Conservation (phyloP, 768 basidiomycete genomes). For the Xerocomus brunneocitrinus region DNA sequence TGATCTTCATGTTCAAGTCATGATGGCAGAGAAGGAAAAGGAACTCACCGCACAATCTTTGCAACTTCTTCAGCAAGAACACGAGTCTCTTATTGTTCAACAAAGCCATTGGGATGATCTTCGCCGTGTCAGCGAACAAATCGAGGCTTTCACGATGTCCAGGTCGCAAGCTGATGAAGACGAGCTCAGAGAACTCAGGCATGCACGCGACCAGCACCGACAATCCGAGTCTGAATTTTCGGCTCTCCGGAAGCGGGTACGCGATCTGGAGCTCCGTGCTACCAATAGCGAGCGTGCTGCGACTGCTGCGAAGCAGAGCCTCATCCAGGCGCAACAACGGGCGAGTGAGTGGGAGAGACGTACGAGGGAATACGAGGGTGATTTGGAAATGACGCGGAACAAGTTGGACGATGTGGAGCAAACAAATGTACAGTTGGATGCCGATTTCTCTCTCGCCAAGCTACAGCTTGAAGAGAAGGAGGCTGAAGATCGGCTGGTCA, state of each 20-base stretch:
- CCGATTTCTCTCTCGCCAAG: slow-evolving; percentile 62
- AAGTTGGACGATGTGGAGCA: slow-evolving; percentile 67
- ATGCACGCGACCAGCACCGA: slow-evolving; percentile 53
- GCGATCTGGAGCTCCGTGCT: slow-evolving; percentile 63
- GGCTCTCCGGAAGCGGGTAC: slow-evolving; percentile 64
- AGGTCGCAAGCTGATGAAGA: slow-evolving; percentile 64
- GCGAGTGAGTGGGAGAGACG: slow-evolving; percentile 79
- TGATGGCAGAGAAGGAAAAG: slow-evolving; percentile 58
- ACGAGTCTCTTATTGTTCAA: slow-evolving; percentile 55
- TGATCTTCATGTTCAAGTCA: slow-evolving; percentile 54
- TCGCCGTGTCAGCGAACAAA: slow-evolving; percentile 64
- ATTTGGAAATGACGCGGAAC: slow-evolving; percentile 55
- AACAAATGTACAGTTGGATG: slow-evolving; percentile 58
- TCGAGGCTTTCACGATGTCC: slow-evolving; percentile 59
- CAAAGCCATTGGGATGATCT: slow-evolving; percentile 79
- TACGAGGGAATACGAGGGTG: slow-evolving; percentile 63
- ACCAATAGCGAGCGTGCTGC: slow-evolving; percentile 59
- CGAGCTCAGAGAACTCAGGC: slow-evolving; percentile 67
- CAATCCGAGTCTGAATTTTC: slow-evolving; percentile 64
- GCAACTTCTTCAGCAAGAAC: slow-evolving; percentile 51
- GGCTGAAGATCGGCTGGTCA: slow-evolving; percentile 59
- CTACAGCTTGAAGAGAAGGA: slow-evolving; percentile 75
- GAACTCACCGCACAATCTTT: slow-evolving; percentile 51
- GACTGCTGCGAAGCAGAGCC: slow-evolving; percentile 53
- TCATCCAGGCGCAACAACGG: slow-evolving; percentile 72